Evolutionary conservation across 345 rosid species (phyloP), one percentile per base, ranked within the genome.

Genomic region (Gossypium herbaceum): DNA sequence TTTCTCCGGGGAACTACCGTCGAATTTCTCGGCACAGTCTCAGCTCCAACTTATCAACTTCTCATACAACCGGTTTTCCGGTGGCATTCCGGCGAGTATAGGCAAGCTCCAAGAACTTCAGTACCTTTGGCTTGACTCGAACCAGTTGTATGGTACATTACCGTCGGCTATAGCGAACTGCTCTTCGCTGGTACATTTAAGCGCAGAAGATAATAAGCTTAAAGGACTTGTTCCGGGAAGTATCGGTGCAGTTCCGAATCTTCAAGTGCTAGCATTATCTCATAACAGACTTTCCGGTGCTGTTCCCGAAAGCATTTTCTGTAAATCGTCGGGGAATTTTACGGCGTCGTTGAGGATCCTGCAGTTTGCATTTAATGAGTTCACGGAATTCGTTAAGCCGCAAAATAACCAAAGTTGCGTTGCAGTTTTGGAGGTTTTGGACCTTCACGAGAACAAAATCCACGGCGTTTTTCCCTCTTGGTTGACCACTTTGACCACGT

Each of bases 81-180:
- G 93, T 0, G 84, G 79, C 80, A 78, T 91, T 12, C 94, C 98
- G 19, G 86, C 81, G 56, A 81, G 84, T 13, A 12, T 93, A 0
- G 97, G 97, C 0, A 81, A 81, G 6, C 82, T 93, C 16, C 92
- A 82, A 64, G 66, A 75, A 22, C 82, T 93, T 5, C 74, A 87
- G 86, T 90, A 88, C 52, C 75, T 93, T 9, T 90, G 88, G 92
- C 80, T 91, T 10, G 94, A 90, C 76, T 86, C 88, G 7, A 93
- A 91, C 72, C 69, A 51, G 8, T 72, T 93, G 77, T 81, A 82
- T 76, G 97, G 98, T 5, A 90, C 93, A 0, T 70, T 93, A 16
- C 93, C 98, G n/a, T 88, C 98, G 3, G 91, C 97, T 22, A 75
- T 90, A 2, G 77, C 93, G 8, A 93, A 93, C 81, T 88, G 97